phyloP scores from a whole-genome alignment of 1,284 basidiomycete species.

The Acaromyces ingoldii region DNA sequence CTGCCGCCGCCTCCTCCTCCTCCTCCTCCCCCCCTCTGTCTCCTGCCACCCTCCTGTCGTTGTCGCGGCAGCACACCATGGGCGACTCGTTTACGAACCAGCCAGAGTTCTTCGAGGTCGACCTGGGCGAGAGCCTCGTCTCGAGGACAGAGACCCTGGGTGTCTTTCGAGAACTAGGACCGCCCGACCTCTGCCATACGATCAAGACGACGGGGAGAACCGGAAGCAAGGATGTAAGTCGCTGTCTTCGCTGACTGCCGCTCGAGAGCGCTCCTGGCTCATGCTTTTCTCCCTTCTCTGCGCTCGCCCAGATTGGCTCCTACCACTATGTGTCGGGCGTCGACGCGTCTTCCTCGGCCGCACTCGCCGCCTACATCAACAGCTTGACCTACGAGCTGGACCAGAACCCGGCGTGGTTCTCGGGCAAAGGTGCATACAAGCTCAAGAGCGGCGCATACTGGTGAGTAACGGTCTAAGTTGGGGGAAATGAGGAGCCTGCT shows the following conservation, averaged over 20 bases:
- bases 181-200: constrained; percentile 93
- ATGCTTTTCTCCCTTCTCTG: too few relatives aligned
- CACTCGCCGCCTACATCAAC: constrained; percentile 95
- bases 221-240: constrained; percentile 75
- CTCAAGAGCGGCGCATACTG: constrained; percentile 92
- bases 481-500: neutral
- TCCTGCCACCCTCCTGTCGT: too few relatives aligned
- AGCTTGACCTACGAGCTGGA: constrained; percentile 92
- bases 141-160: constrained; percentile 88
- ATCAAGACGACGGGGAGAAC: constrained; percentile 76
- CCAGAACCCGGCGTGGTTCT: constrained; percentile 86
- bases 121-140: constrained; percentile 81
- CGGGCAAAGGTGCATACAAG: constrained; percentile 68
- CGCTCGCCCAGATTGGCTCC: constrained; percentile 31
- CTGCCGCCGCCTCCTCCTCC: too few relatives aligned
- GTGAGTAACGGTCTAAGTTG: neutral
- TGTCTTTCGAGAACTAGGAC: constrained; percentile 95
- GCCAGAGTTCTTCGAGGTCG: constrained; percentile 62
- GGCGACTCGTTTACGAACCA: constrained; percentile 45
- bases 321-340: constrained; percentile 71
- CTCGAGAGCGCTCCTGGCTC: neutral
- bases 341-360: constrained; percentile 93
- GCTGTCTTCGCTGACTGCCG: too few relatives aligned
- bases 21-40: too few relatives aligned
- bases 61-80: constrained; percentile 29